phyloP scores from a whole-genome alignment of 225 moss, liverwort and hornwort genomes.

The Thuidium tamariscinum region DNA sequence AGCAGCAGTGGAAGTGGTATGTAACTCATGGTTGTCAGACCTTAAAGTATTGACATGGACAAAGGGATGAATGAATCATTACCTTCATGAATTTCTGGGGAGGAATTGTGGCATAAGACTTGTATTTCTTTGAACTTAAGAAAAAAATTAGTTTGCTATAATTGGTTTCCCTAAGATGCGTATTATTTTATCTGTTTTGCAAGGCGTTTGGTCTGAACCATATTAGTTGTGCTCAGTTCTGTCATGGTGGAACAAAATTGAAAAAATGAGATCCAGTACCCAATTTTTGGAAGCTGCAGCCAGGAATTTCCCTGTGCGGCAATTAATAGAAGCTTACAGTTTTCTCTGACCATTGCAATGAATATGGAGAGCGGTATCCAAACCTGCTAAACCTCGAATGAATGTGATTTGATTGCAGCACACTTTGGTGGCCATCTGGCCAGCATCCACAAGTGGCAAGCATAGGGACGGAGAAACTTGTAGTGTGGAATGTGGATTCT shows the following conservation, averaged over 20 bases:
- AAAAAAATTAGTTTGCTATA: not conserved
- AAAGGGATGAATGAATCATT: not conserved
- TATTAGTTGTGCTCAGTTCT: not conserved
- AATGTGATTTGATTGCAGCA: slow-evolving; percentile 28
- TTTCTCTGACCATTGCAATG: not conserved
- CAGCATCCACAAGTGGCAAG: slow-evolving; percentile 59
- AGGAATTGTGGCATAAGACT: no score
- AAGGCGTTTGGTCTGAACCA: not conserved
- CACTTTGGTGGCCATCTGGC: slow-evolving; percentile 92
- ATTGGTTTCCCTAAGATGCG: not conserved
- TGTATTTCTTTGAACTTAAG: not conserved
- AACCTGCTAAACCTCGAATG: not conserved
- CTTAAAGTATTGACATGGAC: not conserved
- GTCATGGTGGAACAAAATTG: not conserved
- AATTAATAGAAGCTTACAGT: not conserved
- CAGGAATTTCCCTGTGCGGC: not conserved
- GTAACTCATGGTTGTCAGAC: not conserved
- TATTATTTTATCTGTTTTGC: not conserved
- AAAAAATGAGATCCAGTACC: not conserved
- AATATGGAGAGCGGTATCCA: not conserved
- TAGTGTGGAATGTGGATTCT: slow-evolving; percentile 59
- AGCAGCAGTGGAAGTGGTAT: slow-evolving; percentile 63
- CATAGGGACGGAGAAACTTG: slow-evolving; percentile 61
- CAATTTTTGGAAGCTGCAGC: not conserved
- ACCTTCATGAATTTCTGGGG: not conserved